A percentile compares a stretch with the other conserved stretches of the same genome.
Conservation (phyloP, 164 flowering plant genomes). For the Platanus orientalis region DNA sequence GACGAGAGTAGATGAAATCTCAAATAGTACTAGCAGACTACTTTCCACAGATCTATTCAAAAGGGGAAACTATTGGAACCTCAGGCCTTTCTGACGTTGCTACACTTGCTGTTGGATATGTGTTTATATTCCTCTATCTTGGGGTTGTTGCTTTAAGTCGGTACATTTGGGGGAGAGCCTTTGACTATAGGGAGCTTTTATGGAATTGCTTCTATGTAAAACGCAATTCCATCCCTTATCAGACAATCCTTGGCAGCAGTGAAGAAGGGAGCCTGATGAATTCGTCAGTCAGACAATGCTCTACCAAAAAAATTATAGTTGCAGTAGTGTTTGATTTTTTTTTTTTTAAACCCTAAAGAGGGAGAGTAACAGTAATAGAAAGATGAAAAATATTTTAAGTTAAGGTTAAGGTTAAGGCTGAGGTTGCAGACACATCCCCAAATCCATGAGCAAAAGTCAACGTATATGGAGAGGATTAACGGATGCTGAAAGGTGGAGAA, state of each 20-base stretch:
- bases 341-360: too few species aligned
- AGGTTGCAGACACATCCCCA: too few species aligned
- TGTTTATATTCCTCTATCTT: constrained; percentile 75
- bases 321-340: too few species aligned
- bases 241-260: constrained; percentile 92
- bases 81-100: constrained; percentile 88
- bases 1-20: constrained; percentile 36
- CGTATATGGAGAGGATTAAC: too few species aligned
- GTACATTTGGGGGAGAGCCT: constrained; percentile 87
- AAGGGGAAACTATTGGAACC: constrained; percentile 47
- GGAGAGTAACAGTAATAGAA: too few species aligned
- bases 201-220: constrained; percentile 84
- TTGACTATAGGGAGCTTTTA: constrained; percentile 78
- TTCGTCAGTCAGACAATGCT: too few species aligned
- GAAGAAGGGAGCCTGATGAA: too few species aligned
- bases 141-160: constrained; percentile 75
- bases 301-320: too few species aligned
- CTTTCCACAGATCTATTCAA: constrained; percentile 52
- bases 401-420: too few species aligned
- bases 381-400: too few species aligned
- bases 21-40: constrained; percentile 35
- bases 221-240: constrained; percentile 78
- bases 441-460: too few species aligned
- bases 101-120: constrained; percentile 86
- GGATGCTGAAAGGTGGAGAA: too few species aligned